A percentile compares a stretch with the other conserved stretches of the same genome.
Conservation (phyloP, 345 rosid genomes). For the Eucalyptus erythrocorys region DNA sequence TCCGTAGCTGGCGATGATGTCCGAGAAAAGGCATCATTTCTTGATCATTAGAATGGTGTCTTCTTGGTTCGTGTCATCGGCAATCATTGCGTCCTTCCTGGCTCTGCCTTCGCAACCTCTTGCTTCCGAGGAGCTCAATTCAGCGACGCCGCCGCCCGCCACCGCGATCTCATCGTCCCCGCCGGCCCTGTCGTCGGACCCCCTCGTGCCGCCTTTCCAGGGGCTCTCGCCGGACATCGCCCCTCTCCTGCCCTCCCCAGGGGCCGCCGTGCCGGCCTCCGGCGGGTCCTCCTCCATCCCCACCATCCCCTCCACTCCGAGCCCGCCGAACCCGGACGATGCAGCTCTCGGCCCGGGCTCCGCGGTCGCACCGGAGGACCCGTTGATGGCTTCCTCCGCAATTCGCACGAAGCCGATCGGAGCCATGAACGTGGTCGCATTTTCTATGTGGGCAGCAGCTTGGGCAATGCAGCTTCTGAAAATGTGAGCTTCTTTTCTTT, state of each 20-base stretch:
- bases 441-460: neutral
- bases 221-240: conserved; percentile 68
- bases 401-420: neutral
- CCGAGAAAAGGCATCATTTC: neutral
- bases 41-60: neutral
- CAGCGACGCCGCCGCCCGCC: neutral
- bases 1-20: neutral
- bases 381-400: conserved; percentile 31
- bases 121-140: neutral
- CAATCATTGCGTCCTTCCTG: neutral
- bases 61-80: neutral
- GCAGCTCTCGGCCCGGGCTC: conserved; percentile 24
- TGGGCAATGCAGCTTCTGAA: conserved; percentile 2
- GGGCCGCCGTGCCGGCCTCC: conserved; percentile 29
- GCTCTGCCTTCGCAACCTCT: neutral
- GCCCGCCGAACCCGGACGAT: conserved; percentile 80
- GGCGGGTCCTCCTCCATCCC: conserved; percentile 46
- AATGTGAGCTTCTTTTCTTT: neutral
- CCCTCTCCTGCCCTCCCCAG: conserved; percentile 70
- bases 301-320: conserved; percentile 67
- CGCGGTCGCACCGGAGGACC: conserved; percentile 30
- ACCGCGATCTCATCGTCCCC: conserved; percentile 5
- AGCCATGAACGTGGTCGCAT: neutral
- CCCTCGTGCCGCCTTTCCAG: conserved; percentile 24
- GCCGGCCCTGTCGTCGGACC: conserved; percentile 12